phyloP scores from a whole-genome alignment of 192 early-diverging fungal species.

The Backusella luteola region DNA sequence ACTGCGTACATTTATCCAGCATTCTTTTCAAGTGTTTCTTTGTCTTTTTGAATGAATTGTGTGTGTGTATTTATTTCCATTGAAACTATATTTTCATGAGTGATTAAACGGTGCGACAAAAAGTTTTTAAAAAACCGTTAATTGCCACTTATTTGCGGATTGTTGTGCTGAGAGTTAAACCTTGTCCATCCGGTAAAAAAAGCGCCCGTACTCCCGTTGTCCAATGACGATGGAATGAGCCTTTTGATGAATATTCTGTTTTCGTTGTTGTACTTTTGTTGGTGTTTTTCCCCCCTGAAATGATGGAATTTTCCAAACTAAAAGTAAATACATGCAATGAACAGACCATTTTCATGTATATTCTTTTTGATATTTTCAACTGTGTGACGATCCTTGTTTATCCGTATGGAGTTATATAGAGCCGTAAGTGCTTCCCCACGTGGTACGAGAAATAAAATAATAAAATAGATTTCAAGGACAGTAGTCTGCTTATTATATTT shows the following conservation, averaged over 20 bases:
- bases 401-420: neutral
- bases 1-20: neutral
- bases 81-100: neutral
- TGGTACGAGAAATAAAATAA: constrained; percentile 14
- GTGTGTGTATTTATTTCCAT: neutral
- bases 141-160: too few relatives aligned
- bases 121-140: too few relatives aligned
- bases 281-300: neutral
- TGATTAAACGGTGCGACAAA: neutral
- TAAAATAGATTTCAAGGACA: neutral
- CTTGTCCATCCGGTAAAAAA: constrained; percentile 8
- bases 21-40: neutral
- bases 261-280: neutral
- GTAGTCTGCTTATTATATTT: neutral
- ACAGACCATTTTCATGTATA: neutral
- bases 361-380: neutral
- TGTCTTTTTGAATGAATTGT: neutral
- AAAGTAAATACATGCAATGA: neutral
- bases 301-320: neutral
- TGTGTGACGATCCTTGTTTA: neutral
- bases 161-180: neutral
- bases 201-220: neutral
- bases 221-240: neutral
- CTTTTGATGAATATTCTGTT: neutral
- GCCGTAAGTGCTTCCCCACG: neutral